Conservation (phyloP, 805 yeast species). For the Lipomyces chichibuensis region DNA sequence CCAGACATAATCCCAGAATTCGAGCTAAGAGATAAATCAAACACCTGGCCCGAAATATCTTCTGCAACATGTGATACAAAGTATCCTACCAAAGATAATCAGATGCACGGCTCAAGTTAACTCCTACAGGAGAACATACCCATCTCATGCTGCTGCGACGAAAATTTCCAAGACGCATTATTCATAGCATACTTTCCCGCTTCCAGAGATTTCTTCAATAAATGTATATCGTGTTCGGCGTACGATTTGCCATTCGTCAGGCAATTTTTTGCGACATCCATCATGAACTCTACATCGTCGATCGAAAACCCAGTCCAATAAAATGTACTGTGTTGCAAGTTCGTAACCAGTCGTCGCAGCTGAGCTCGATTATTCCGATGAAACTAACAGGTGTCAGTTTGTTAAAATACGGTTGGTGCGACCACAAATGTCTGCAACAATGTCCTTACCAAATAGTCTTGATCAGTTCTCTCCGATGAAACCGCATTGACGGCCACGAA, state of each 20-base stretch:
- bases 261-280: conserved; percentile 53
- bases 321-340: conserved; percentile 67
- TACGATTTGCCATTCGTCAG: conserved; percentile 43
- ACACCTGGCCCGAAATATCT: conserved; percentile 42
- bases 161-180: conserved; percentile 61
- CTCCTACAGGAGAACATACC: conserved; percentile 26
- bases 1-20: conserved; percentile 51
- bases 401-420: neutral
- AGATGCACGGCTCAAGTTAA: neutral
- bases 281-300: conserved; percentile 58
- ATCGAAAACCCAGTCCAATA: conserved; percentile 75
- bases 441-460: conserved; percentile 55
- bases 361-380: conserved; percentile 60
- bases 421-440: neutral
- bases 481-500: conserved; percentile 74
- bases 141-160: conserved; percentile 68
- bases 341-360: conserved; percentile 59
- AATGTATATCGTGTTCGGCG: conserved; percentile 45
- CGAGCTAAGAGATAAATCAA: conserved; percentile 6
- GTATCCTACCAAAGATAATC: conserved; percentile 42
- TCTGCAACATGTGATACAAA: conserved; percentile 54
- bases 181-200: conserved; percentile 55
- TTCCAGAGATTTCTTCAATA: conserved; percentile 52
- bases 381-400: conserved; percentile 46
- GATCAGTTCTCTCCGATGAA: conserved; percentile 66